Percentiles rank a stretch among this genome's conserved stretches.
phyloP scores from a whole-genome alignment of 2,329 filamentous ascomycete genomes.

The Xylaria digitata region DNA sequence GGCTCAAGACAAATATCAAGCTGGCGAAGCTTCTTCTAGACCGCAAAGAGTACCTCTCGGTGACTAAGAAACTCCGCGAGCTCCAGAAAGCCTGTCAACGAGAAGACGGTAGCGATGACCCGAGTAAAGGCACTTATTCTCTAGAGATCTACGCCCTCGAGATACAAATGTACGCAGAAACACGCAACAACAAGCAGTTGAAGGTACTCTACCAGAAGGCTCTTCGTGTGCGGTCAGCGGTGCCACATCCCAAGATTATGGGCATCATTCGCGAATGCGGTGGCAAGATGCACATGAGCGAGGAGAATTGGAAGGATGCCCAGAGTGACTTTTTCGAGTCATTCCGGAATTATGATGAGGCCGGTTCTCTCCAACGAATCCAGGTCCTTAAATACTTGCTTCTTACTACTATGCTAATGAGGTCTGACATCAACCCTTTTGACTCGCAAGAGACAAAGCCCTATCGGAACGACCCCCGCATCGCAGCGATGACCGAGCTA shows the following conservation, averaged over 20 bases:
- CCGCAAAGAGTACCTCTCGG: conserved; percentile 83
- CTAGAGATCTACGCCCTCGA: conserved; percentile 96
- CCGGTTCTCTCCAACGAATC: conserved; percentile 93
- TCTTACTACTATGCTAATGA: conserved; percentile 97
- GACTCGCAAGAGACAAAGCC: conserved; percentile 99
- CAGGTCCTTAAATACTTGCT: conserved; percentile 98
- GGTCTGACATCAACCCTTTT: conserved; percentile 98
- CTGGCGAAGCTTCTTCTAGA: conserved; percentile 91
- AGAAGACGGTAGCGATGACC: conserved; percentile 88
- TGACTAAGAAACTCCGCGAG: conserved; percentile 86
- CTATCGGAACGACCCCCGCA: conserved; percentile 94
- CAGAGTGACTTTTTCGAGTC: conserved; percentile 99
- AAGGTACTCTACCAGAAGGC: conserved; percentile 93
- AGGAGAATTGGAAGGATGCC: conserved; percentile 98
- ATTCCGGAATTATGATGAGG: conserved; percentile 98
- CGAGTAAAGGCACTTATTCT: conserved; percentile 95
- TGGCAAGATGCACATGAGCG: conserved; percentile 99
- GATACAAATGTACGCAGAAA: conserved; percentile 98
- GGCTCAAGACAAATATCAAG: conserved; percentile 99
- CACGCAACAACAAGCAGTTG: conserved; percentile 95
- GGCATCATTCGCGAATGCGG: conserved; percentile 98
- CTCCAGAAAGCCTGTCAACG: conserved; percentile 89
- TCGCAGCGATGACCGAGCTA: conserved; percentile 95
- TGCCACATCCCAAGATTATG: conserved; percentile 99
- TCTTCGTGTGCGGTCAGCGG: conserved; percentile 92